Evolutionary conservation across 805 yeast species (phyloP).

Genomic region (Lipomyces sp.): DNA sequence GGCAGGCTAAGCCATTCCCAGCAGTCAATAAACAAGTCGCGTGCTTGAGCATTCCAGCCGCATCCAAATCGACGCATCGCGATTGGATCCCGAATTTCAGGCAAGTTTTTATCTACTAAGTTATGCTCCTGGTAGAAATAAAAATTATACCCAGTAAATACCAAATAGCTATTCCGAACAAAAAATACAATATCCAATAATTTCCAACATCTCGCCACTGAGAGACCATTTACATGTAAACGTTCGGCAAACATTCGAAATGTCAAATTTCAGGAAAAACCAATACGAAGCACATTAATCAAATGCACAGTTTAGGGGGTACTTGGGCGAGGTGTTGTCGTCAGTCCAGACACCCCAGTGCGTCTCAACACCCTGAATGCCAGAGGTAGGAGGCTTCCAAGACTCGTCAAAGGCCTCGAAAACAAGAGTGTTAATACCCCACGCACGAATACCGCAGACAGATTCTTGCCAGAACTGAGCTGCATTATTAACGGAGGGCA

Average conservation of each 20-base stretch:
- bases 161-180: neutral
- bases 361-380: constrained; percentile 78
- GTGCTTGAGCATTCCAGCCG: neutral
- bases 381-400: constrained; percentile 93
- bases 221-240: too few relatives aligned
- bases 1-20: neutral
- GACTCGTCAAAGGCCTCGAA: constrained; percentile 96
- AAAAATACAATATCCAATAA: neutral
- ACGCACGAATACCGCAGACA: constrained; percentile 89
- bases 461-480: constrained; percentile 82
- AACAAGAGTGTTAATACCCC: constrained; percentile 92
- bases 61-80: neutral
- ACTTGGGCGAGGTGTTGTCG: constrained; percentile 40
- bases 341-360: constrained; percentile 89
- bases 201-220: too few relatives aligned
- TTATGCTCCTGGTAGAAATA: too few relatives aligned
- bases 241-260: too few relatives aligned
- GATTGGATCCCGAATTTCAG: too few relatives aligned
- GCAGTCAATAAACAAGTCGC: constrained; percentile 5
- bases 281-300: neutral
- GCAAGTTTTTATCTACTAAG: too few relatives aligned
- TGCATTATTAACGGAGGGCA: constrained; percentile 77
- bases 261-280: too few relatives aligned
- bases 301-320: constrained; percentile 26
- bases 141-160: neutral